Evolutionary conservation across 768 basidiomycete species (phyloP), one percentile per base, ranked within the genome.

Genomic region (Pulveroboletus frians): DNA sequence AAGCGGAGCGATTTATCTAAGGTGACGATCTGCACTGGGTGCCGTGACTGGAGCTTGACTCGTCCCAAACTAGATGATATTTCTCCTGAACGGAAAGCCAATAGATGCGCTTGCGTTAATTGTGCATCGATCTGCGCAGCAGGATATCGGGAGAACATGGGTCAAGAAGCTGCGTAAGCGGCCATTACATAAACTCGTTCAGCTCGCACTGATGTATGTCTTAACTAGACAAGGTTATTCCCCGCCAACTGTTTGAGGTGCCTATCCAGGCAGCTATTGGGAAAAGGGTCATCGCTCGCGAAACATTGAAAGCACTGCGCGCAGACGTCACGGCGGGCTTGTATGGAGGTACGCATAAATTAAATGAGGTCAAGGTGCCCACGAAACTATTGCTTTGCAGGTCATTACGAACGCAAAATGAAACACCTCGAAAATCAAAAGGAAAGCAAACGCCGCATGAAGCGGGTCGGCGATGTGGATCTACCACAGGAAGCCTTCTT

Each of bases 401-500:
- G 90, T 9, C 92, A 96, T 65, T 89, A 91, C 56, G 92, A 95
- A 63, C 87, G 95, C 50, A 97, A 96, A 67, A 78, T 92, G 77
- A 87, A 88, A 68, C 85, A 88, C 58, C 74, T 90, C 11, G 80
- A 87, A 59, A 87, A 88, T 61, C 95, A 99, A 68, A 96, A 96
- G 69, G 92, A 91, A 66, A 85, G 91, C 36, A 97, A 97, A 69
- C 80, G 83, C 44, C 76, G 78, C 52, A 85, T 98, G 79, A 97
- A 95, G 71, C 80, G 81, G 53, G 76, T 95, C 45, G 92, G 93
- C 31, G 83, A 75, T 49, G 90, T 97, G 43, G 84, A 92, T 52
- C 79, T 99, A 36, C 93, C 94, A 27, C 92, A 96, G 60, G 92
- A 94, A 61, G 95, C 94, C 1, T 98, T 99, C 77, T 96, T 88